Evolutionary conservation across 2,329 filamentous ascomycete genomes (phyloP).

Genomic region (Penicillium janthinellum): DNA sequence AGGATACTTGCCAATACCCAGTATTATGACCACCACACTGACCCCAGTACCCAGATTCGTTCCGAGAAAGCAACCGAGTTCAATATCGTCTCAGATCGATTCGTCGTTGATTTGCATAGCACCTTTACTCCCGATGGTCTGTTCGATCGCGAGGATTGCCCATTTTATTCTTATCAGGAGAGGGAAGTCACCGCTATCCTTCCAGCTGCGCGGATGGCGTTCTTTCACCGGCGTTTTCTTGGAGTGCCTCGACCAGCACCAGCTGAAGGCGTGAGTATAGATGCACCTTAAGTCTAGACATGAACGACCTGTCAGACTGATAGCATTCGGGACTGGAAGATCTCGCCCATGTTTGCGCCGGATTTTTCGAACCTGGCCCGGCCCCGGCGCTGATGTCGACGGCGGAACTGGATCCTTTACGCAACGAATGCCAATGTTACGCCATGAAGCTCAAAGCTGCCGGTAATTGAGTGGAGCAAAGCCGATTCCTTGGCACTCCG

Average conservation of each 20-base stretch:
- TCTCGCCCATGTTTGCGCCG: constrained; percentile 44
- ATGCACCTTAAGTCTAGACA: neutral
- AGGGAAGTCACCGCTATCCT: constrained; percentile 42
- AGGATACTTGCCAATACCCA: neutral
- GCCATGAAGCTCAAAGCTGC: constrained; percentile 40
- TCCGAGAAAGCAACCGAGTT: constrained; percentile 36
- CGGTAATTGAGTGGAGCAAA: constrained; percentile 36
- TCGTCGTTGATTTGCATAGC: constrained; percentile 42
- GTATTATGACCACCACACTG: neutral
- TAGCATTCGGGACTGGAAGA: constrained; percentile 43
- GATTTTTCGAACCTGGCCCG: constrained; percentile 37
- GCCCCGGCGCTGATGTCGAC: constrained; percentile 43
- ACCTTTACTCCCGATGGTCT: constrained; percentile 39
- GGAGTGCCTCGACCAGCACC: constrained; percentile 39
- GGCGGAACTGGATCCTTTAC: constrained; percentile 46
- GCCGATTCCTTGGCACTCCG: constrained; percentile 36
- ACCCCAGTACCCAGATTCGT: constrained; percentile 29
- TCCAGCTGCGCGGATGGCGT: constrained; percentile 41
- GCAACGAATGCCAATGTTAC: constrained; percentile 46
- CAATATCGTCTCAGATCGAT: constrained; percentile 36
- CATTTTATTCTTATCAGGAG: constrained; percentile 44
- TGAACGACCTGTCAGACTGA: constrained; percentile 10
- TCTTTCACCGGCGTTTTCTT: constrained; percentile 43
- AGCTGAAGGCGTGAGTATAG: constrained; percentile 37
- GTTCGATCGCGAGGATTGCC: constrained; percentile 39